These are phyloP conservation scores for Jatropha curcas DNA, from an alignment of 345 rosid genomes.

Conservation along the genomic window DNA sequence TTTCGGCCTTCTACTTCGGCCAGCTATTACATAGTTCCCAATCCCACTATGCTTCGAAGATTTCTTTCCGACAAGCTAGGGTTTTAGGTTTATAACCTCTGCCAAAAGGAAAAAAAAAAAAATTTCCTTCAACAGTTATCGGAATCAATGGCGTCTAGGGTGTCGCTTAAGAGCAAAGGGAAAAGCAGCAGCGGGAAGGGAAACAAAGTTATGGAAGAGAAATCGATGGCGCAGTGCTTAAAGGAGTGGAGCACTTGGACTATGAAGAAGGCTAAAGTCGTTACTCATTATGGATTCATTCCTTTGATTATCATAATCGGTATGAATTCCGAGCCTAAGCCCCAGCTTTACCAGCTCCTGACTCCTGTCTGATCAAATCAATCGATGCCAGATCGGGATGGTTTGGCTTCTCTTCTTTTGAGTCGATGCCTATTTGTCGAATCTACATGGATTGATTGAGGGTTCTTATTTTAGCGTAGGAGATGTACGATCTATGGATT, in stretches of 20 bases:
- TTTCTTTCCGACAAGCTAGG: neutral
- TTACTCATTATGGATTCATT: slow-evolving; percentile 89
- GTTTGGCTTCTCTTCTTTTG: slow-evolving; percentile 15
- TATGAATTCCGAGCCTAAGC: slow-evolving; percentile 95
- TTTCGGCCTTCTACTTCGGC: too few relatives aligned
- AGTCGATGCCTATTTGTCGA: slow-evolving; percentile 39
- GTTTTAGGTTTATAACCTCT: slow-evolving; percentile 4
- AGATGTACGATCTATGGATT: slow-evolving; percentile 12
- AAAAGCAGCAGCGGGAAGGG: slow-evolving; percentile 47
- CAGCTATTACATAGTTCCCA: too few relatives aligned
- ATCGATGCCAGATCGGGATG: slow-evolving; percentile 4
- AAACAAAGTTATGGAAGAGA: slow-evolving; percentile 43
- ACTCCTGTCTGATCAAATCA: slow-evolving; percentile 57
- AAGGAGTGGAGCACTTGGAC: slow-evolving; percentile 96
- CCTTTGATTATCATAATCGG: slow-evolving; percentile 84
- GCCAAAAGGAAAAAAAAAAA: neutral
- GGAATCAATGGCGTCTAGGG: slow-evolving; percentile 45
- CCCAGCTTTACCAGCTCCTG: slow-evolving; percentile 84
- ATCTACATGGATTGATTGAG: slow-evolving; percentile 14
- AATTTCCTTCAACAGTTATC: neutral
- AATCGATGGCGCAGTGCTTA: slow-evolving; percentile 42
- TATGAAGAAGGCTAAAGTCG: slow-evolving; percentile 82
- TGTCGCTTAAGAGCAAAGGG: slow-evolving; percentile 52
- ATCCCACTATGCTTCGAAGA: too few relatives aligned
- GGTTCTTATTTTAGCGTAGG: neutral